phyloP scores from a whole-genome alignment of 2,329 filamentous ascomycete species.

The Bimuria novae-zelandiae region DNA sequence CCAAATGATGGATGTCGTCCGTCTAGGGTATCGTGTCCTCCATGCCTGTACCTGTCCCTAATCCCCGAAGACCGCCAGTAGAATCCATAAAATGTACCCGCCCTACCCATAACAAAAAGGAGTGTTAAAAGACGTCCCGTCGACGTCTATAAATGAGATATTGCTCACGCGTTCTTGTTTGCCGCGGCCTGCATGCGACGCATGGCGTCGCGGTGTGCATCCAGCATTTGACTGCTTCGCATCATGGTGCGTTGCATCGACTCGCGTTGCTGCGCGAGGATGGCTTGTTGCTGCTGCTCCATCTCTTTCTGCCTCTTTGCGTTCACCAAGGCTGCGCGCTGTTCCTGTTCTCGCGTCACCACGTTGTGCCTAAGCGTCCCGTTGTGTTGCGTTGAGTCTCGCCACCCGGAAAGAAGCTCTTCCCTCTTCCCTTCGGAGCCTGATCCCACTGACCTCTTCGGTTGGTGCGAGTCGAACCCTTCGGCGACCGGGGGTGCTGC shows the following conservation, averaged over 20 bases:
- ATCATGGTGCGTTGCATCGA: slow-evolving; percentile 74
- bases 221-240: slow-evolving; percentile 74
- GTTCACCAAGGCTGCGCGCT: slow-evolving; percentile 56
- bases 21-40: slow-evolving; percentile 7
- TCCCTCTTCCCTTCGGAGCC: slow-evolving; percentile 40
- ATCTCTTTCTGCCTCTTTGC: slow-evolving; percentile 68
- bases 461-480: slow-evolving; percentile 47
- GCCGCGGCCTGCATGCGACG: slow-evolving; percentile 73
- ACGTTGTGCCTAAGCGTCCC: slow-evolving; percentile 24
- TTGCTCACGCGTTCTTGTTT: slow-evolving; percentile 43
- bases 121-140: not conserved
- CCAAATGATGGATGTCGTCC: not conserved
- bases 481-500: slow-evolving; percentile 26
- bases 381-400: slow-evolving; percentile 37
- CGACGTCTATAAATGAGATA: not conserved
- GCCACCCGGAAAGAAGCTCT: slow-evolving; percentile 41
- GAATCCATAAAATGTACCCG: not conserved
- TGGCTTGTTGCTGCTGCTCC: slow-evolving; percentile 62
- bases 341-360: slow-evolving; percentile 38
- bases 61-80: not conserved
- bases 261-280: slow-evolving; percentile 63
- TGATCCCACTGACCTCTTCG: slow-evolving; percentile 31
- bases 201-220: slow-evolving; percentile 78
- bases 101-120: not conserved
- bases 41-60: not conserved